These are phyloP conservation scores for Scheffersomyces stipitis DNA, from an alignment of 805 yeast genomes.

Conservation along the genomic window DNA sequence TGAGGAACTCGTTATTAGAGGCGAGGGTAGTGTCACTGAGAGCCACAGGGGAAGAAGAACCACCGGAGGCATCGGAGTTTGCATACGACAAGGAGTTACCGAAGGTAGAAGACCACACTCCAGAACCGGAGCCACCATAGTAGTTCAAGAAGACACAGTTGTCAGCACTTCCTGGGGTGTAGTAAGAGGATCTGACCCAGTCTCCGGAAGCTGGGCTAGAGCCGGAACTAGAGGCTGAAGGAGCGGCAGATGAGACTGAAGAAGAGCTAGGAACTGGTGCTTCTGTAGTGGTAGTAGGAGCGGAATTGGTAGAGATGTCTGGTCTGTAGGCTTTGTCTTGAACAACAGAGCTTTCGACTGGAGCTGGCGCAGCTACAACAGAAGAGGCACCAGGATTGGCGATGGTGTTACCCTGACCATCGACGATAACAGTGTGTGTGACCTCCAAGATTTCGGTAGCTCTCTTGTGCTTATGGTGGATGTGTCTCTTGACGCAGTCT, in stretches of 20 bases:
- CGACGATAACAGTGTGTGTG: conserved; percentile 75
- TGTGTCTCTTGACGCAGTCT: conserved; percentile 43
- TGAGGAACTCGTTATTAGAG: conserved; percentile 77
- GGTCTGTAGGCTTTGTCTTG: conserved; percentile 8
- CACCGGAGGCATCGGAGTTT: conserved; percentile 72
- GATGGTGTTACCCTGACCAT: conserved; percentile 51
- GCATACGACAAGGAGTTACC: conserved; percentile 92
- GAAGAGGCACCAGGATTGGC: conserved; percentile 25
- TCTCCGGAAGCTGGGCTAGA: conserved; percentile 41
- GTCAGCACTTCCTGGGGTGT: conserved; percentile 63
- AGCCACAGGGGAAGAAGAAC: conserved; percentile 67
- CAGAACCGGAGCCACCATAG: conserved; percentile 87
- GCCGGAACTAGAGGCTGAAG: conserved; percentile 34
- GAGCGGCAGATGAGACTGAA: conserved; percentile 2
- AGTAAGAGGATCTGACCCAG: conserved; percentile 76
- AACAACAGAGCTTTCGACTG: conserved; percentile 7
- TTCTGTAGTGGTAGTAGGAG: conserved; percentile 13
- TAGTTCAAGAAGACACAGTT: conserved; percentile 84
- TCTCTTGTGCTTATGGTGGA: conserved; percentile 55
- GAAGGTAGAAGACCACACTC: conserved; percentile 80
- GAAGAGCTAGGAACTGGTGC: conserved; percentile 2
- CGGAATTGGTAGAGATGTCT: conserved; percentile 6
- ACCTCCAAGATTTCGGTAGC: conserved; percentile 68
- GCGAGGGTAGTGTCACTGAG: conserved; percentile 65
- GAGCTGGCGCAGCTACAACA: conserved; percentile 21